phyloP scores from a whole-genome alignment of 2,329 filamentous ascomycete genomes.

The Claviceps monticola region DNA sequence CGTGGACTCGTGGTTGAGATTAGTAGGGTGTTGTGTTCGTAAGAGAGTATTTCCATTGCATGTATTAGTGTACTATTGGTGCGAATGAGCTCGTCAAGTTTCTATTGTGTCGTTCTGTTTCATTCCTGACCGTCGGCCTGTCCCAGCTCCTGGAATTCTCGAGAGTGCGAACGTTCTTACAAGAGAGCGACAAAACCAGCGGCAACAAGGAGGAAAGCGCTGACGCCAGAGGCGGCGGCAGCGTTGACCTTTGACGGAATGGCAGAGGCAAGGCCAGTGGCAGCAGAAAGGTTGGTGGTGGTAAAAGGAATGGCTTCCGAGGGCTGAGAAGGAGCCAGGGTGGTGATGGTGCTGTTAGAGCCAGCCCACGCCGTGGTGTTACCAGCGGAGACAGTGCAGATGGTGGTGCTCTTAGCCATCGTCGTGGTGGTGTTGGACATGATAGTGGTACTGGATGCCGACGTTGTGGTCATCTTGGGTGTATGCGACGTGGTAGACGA shows the following conservation, averaged over 20 bases:
- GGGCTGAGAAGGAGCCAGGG: conserved; percentile 14
- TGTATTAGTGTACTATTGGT: not conserved
- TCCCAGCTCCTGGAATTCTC: not conserved
- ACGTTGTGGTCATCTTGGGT: conserved; percentile 14
- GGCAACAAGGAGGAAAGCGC: conserved; percentile 22
- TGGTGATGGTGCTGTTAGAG: conserved; percentile 19
- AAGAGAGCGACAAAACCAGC: conserved; percentile 23
- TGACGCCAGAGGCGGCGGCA: conserved; percentile 20
- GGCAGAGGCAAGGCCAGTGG: conserved; percentile 8
- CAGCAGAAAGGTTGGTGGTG: conserved; percentile 7
- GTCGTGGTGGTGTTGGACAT: conserved; percentile 6
- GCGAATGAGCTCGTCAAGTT: not conserved
- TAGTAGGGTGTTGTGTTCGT: conserved; percentile 6
- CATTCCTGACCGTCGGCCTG: not conserved
- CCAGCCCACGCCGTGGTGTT: conserved; percentile 17
- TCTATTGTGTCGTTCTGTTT: not conserved
- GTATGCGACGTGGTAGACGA: conserved; percentile 8
- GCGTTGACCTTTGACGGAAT: conserved; percentile 13
- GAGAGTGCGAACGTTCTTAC: conserved; percentile 10
- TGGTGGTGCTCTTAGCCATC: not conserved
- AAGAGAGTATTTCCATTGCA: conserved; percentile 4
- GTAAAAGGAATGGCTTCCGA: not conserved
- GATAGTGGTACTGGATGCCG: conserved; percentile 15
- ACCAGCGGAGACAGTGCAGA: conserved; percentile 5
- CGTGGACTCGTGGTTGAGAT: conserved; percentile 22